Base-by-base conservation (phyloP, 345 rosid species). In the Gossypium sturtianum region DNA sequence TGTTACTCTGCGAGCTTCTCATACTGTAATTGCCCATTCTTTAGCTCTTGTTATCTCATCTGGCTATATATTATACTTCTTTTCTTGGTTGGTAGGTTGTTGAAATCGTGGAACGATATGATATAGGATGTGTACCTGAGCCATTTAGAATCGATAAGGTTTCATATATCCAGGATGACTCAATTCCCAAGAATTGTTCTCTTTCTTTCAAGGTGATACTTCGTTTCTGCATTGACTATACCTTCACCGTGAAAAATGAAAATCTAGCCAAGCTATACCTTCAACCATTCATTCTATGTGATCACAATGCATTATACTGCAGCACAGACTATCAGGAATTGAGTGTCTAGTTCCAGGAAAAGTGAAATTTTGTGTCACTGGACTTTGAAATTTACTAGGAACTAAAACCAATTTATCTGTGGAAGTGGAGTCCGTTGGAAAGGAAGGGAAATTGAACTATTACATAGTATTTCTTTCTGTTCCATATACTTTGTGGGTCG, bases 61-160 rank as follows among this genome's bases (percentile, higher is more conserved):
- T 53, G 3, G 43, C 62, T 76, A 45, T 60, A 47, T 34, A 25
- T 53, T 76, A 49, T 29, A 45, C 51, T 41, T 59, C 20, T 51
- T 67, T 71, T 59, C 49, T 82, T 76, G 51, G 66, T 76, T 78
- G 83, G 63, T 81, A 92, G 97, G 93, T 90, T 78, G 80, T 89
- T 73, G 95, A 90, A 80, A 84, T 92, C 75, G 78, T 84, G 72
- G 89, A 87, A 13, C 88, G 88, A 27, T 92, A 92, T 75, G 97
- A 92, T 78, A 83, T 71, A 34, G 93, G 89, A 12, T 92, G 97
- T 61, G 78, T 89, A 29, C 97, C 90, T 76, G 87, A 85, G 77
- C 82, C 67, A 68, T 87, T 73, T 75, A 84, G 34, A 84, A 78
- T 77, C 72, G 87, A 84, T 77, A 90, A 84, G 75, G 76, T 86